These are phyloP conservation scores for Orbilia ellipsospora DNA, from an alignment of 2,329 filamentous ascomycete genomes.

Conservation along the genomic window DNA sequence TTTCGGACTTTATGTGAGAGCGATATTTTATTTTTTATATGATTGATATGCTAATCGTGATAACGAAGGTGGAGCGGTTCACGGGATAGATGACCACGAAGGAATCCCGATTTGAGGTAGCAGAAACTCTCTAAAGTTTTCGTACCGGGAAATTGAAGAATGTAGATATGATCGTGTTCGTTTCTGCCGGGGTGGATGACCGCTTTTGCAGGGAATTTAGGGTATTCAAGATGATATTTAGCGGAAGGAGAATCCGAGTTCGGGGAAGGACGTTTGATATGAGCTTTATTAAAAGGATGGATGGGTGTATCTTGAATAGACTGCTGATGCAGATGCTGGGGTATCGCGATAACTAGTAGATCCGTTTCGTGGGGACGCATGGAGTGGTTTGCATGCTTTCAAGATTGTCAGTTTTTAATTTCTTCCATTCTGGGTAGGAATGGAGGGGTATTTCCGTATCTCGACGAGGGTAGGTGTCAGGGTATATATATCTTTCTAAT, in stretches of 20 bases:
- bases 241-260: neutral
- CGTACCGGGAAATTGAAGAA: conserved; percentile 11
- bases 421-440: too few relatives aligned
- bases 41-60: too few relatives aligned
- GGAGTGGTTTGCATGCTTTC: too few relatives aligned
- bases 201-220: conserved; percentile 4
- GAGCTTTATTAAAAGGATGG: too few relatives aligned
- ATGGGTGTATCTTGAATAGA: too few relatives aligned
- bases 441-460: too few relatives aligned
- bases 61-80: neutral
- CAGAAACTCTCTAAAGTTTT: neutral
- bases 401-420: too few relatives aligned
- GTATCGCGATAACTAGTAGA: neutral
- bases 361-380: neutral
- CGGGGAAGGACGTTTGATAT: neutral
- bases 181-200: conserved; percentile 3
- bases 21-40: too few relatives aligned
- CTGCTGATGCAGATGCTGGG: neutral
- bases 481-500: too few relatives aligned
- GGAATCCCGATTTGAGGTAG: conserved; percentile 6
- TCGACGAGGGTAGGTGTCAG: too few relatives aligned
- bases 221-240: conserved; percentile 2
- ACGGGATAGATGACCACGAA: neutral
- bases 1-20: too few relatives aligned
- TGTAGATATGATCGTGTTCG: conserved; percentile 3